Percentiles rank a stretch among this genome's conserved stretches.
Evolutionary conservation across 108 stramenopile species (phyloP).

Genomic region (Schizochytrium sp.): DNA sequence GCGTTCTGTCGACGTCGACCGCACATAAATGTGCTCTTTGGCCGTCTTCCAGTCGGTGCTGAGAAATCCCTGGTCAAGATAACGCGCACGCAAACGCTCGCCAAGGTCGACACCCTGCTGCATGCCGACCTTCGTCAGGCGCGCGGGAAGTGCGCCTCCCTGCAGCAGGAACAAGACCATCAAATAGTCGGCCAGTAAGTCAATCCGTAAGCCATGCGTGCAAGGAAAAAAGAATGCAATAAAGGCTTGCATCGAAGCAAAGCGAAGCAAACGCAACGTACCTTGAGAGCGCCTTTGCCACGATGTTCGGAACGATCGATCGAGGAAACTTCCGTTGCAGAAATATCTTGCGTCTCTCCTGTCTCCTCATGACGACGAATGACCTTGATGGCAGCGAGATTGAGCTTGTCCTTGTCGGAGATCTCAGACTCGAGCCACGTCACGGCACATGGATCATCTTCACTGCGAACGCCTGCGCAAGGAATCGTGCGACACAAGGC

Average conservation of each 20-base stretch:
- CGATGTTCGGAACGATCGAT: not conserved
- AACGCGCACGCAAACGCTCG: not conserved
- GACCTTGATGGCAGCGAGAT: not conserved
- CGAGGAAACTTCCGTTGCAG: not conserved
- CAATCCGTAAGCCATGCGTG: no score
- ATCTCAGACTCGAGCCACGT: not conserved
- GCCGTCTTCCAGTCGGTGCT: not conserved
- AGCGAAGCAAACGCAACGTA: not conserved
- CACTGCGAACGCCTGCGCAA: no score
- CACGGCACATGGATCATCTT: not conserved
- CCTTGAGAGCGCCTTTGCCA: not conserved
- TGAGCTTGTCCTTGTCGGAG: not conserved
- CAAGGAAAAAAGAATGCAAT: no score
- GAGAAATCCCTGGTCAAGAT: not conserved
- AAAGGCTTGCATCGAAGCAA: no score
- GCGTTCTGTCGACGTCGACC: not conserved
- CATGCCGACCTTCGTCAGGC: not conserved
- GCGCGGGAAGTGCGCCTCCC: not conserved
- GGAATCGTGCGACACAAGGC: no score
- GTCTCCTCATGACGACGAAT: not conserved
- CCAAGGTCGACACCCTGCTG: not conserved
- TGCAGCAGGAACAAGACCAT: not conserved
- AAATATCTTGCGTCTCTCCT: not conserved
- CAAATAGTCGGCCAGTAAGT: no score
- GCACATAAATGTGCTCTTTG: not conserved